A percentile compares a stretch with the other conserved stretches of the same genome.
These are phyloP conservation scores for Eragrostis tef DNA, from an alignment of 202 grass and related monocot genomes.

Conservation along the genomic window DNA sequence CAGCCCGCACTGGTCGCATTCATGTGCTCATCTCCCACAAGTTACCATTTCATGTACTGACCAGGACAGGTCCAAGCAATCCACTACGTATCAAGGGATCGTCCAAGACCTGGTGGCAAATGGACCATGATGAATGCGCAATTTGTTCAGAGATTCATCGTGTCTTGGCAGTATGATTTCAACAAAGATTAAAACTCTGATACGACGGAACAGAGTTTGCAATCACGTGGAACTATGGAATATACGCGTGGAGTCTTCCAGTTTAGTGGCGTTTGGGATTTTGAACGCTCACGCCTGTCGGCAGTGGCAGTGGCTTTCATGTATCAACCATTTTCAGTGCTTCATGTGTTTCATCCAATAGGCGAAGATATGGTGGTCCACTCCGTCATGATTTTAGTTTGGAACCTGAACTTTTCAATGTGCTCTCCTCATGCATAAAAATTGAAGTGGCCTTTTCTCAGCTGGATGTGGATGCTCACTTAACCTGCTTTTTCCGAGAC, in stretches of 20 bases:
- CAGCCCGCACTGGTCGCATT: constrained; percentile 15
- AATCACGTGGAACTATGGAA: too few species aligned
- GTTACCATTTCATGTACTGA: not conserved
- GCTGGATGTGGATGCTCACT: constrained; percentile 4
- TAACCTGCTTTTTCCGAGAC: not conserved
- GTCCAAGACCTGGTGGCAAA: too few species aligned
- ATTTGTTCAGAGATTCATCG: too few species aligned
- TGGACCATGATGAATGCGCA: too few species aligned
- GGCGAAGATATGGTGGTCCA: not conserved
- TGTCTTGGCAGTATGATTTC: too few species aligned
- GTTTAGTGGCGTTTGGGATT: not conserved
- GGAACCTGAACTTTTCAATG: not conserved
- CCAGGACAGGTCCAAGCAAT: not conserved
- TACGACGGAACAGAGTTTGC: too few species aligned
- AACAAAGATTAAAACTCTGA: too few species aligned
- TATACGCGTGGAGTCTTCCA: not conserved
- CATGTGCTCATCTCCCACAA: constrained; percentile 38
- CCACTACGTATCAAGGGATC: not conserved
- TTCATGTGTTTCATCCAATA: not conserved
- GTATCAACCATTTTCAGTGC: not conserved
- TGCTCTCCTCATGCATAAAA: not conserved
- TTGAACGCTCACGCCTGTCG: not conserved
- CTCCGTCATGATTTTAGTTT: not conserved
- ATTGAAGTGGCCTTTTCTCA: not conserved
- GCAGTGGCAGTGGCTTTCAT: not conserved